Base-by-base conservation (phyloP, 495 filamentous ascomycete species). In the Bombardia bombarda region DNA sequence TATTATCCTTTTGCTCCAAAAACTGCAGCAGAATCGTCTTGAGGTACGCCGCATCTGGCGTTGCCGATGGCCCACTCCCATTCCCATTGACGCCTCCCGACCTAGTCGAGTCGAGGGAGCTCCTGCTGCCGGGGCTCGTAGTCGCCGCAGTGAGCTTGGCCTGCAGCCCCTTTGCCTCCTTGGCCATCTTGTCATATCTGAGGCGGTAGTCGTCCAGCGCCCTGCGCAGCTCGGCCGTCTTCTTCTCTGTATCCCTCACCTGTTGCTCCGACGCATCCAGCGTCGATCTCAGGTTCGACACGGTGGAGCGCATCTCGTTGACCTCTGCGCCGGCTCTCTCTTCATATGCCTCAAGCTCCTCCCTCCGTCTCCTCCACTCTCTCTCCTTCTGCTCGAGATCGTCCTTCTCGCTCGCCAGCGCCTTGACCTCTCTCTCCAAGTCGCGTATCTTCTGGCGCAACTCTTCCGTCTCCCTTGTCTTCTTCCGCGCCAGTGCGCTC, bases 21-120 rank as follows among this genome's bases (percentile, higher is more conserved):
- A 98, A 96, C 62, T 96, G 90, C 32, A 97, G 65, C 19, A 98
- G 72, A 28, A 98, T 87, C 24, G 93, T 96, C 70, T 97, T 97
- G 45, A 98, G 60, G 58, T 98, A 98, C 54, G 87, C 79, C 47
- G 82, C 83, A 60, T 98, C 86, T 40, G 32, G 52, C 43, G n/a
- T 43, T n/a, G n/a, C n/a, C n/a, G n/a, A n/a, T n/a, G n/a, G n/a
- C 49, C 3, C 51, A 25, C 28, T 22, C 23, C 19, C 18, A 53
- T 18, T 48, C 14, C 40, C 21, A 10, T 12, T 19, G 3, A 17
- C 35, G 13, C 26, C 33, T 39, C n/a, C 53, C 64, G 25, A 10
- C 18, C 68, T 68, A 1, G 76, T 70, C 20, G 85, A 90, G 45
- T 87, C 79, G 16, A 82, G 72, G 16, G 72, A 73, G 40, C 65